Evolutionary conservation across 148 eudicot species (phyloP).

Genomic region (Vaccinium corymbosum): DNA sequence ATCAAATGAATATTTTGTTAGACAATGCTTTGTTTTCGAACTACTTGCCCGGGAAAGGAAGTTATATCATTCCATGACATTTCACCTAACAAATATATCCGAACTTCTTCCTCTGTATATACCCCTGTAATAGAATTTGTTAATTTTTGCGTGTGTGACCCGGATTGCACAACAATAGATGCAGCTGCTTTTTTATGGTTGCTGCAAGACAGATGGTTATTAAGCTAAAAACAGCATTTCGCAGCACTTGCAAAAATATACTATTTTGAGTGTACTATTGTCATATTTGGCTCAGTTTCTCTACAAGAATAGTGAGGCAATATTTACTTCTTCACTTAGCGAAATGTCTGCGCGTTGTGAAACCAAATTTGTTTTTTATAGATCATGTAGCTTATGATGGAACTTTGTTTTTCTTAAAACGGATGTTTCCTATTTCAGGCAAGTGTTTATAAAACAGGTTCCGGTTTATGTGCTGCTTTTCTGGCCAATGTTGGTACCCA

Average conservation of each 20-base stretch:
- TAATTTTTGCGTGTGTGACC: not conserved
- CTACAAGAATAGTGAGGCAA: not conserved
- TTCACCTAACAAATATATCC: not conserved
- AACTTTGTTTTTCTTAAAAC: not conserved
- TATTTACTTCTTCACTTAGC: not conserved
- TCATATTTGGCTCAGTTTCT: not conserved
- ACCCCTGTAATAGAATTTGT: not conserved
- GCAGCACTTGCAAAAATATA: not conserved
- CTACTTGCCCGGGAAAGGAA: not conserved
- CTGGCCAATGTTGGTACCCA: slow-evolving; percentile 67
- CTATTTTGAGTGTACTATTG: not conserved
- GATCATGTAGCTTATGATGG: not conserved
- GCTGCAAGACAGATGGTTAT: not conserved
- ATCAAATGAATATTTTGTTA: not conserved
- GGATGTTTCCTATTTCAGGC: slow-evolving; percentile 45
- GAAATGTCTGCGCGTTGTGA: too few species aligned
- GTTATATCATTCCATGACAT: not conserved
- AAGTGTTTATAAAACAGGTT: slow-evolving; percentile 61
- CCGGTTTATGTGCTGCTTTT: slow-evolving; percentile 81
- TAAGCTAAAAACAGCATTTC: not conserved
- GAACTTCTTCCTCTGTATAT: not conserved
- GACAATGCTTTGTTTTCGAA: not conserved
- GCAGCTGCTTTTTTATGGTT: not conserved
- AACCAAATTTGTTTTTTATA: not conserved
- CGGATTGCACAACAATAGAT: not conserved